A percentile compares a stretch with the other conserved stretches of the same genome.
These are phyloP conservation scores for Comarum palustre DNA, from an alignment of 306 rosid species.

Conservation along the genomic window DNA sequence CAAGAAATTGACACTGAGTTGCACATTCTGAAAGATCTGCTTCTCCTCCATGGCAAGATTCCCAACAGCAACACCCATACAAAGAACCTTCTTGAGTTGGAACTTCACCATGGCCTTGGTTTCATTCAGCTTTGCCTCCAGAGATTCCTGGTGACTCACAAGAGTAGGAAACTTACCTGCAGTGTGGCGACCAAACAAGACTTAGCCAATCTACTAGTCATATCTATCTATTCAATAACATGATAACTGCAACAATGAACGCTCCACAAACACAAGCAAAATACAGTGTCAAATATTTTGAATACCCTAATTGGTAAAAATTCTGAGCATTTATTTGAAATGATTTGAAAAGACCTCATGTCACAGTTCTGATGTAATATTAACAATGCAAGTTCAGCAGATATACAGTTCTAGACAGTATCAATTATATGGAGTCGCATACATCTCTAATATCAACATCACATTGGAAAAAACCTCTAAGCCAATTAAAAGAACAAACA, in stretches of 20 bases:
- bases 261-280: not conserved
- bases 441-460: not conserved
- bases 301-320: no score
- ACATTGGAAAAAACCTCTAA: not conserved
- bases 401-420: not conserved
- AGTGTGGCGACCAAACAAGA: not conserved
- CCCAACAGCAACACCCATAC: conserved; percentile 84
- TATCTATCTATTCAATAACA: not conserved
- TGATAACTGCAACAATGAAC: no score
- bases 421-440: not conserved
- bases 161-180: conserved; percentile 73
- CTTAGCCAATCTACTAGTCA: not conserved
- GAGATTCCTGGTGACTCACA: conserved; percentile 68
- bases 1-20: conserved; percentile 66
- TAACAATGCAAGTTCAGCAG: not conserved
- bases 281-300: not conserved
- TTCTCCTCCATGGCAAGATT: conserved; percentile 74
- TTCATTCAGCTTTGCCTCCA: conserved; percentile 65
- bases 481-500: not conserved
- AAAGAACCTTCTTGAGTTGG: conserved; percentile 74
- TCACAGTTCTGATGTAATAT: not conserved
- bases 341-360: not conserved
- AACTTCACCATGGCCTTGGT: conserved; percentile 72
- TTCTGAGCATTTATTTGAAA: no score
- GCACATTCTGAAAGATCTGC: conserved; percentile 72